Percentiles rank a stretch among this genome's conserved stretches.
These are phyloP conservation scores for Colletotrichum chlorophyti DNA, from an alignment of 2,329 filamentous ascomycete genomes.

Conservation along the genomic window DNA sequence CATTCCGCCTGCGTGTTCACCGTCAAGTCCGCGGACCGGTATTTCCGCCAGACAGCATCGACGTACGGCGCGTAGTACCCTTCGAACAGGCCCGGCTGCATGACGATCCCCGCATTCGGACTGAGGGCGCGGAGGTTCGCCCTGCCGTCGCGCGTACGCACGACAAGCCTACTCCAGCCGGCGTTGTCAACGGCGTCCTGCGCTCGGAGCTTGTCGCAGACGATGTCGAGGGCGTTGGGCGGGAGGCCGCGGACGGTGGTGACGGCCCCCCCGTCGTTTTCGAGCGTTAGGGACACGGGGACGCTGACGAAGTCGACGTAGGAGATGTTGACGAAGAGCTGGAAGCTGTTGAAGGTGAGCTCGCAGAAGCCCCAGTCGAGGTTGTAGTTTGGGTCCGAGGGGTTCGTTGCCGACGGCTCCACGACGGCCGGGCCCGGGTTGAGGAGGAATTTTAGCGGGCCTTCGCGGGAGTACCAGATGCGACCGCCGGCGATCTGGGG, in stretches of 20 bases:
- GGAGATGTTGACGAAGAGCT: constrained; percentile 73
- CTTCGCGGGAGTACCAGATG: constrained; percentile 73
- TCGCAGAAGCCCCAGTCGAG: constrained; percentile 73
- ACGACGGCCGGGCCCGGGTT: constrained; percentile 77
- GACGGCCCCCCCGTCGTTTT: constrained; percentile 50
- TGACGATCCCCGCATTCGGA: constrained; percentile 56
- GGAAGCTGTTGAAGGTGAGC: constrained; percentile 67
- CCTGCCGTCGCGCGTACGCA: constrained; percentile 45
- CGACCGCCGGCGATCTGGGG: constrained; percentile 75
- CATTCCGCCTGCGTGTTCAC: constrained; percentile 62
- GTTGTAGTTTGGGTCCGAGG: constrained; percentile 66
- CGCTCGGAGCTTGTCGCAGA: constrained; percentile 51
- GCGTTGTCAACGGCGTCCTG: constrained; percentile 54
- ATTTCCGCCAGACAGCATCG: constrained; percentile 58
- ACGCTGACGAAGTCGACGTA: constrained; percentile 78
- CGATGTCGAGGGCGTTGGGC: constrained; percentile 49
- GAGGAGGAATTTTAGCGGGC: constrained; percentile 69
- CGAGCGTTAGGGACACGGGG: constrained; percentile 65
- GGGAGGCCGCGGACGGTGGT: constrained; percentile 58
- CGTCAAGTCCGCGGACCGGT: constrained; percentile 49
- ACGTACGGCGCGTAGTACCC: constrained; percentile 60
- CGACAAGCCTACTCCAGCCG: constrained; percentile 59
- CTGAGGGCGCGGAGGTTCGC: constrained; percentile 57
- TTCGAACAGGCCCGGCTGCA: constrained; percentile 51
- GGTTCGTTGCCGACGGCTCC: constrained; percentile 76